Evolutionary conservation across 2,329 filamentous ascomycete species (phyloP).

Genomic region (Sarocladium strictum): DNA sequence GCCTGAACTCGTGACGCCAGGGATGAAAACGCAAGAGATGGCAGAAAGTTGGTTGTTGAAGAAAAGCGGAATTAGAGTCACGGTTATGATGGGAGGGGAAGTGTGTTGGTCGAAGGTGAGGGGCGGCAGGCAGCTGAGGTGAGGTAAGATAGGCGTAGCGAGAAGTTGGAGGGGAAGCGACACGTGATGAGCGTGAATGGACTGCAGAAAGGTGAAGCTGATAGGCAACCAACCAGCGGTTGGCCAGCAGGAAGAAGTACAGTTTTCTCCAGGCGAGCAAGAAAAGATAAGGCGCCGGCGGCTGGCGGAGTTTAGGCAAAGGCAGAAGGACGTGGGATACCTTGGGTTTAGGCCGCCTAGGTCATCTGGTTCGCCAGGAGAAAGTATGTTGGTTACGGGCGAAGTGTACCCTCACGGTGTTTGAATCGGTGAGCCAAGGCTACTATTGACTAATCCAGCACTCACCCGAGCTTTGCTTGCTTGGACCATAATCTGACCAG

Average conservation of each 20-base stretch:
- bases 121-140: slow-evolving; percentile 5
- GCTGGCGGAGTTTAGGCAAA: too few species aligned
- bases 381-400: neutral
- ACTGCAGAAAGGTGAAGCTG: neutral
- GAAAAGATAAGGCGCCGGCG: too few species aligned
- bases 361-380: neutral
- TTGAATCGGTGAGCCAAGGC: neutral
- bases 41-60: neutral
- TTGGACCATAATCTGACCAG: too few species aligned
- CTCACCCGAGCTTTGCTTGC: neutral
- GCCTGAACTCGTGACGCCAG: neutral
- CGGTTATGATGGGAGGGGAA: neutral
- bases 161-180: neutral
- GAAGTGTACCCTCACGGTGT: neutral
- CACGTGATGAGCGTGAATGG: slow-evolving; percentile 7
- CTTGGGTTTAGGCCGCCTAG: neutral
- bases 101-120: slow-evolving; percentile 1
- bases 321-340: neutral
- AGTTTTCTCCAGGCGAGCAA: neutral
- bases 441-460: neutral
- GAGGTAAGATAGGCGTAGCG: slow-evolving; percentile 5
- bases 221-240: neutral
- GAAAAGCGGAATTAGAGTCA: neutral
- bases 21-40: neutral
- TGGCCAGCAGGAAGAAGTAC: neutral